A percentile compares a stretch with the other conserved stretches of the same genome.
Evolutionary conservation across 1,284 basidiomycete genomes (phyloP).

Genomic region (Vanrija humicola): DNA sequence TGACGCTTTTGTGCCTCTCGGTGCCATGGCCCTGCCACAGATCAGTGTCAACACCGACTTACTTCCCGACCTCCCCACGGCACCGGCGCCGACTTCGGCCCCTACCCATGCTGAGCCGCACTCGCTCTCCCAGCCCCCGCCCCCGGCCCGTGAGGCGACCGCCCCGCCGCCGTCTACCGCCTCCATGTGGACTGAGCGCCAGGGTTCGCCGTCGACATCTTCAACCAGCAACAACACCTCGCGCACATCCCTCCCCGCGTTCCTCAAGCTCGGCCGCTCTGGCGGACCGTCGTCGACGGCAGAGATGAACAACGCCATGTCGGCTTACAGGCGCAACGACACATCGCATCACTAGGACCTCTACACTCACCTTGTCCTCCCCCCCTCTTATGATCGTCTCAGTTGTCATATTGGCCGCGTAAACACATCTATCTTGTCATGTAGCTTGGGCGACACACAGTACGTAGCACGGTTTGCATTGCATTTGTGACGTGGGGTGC

Average conservation of each 20-base stretch:
- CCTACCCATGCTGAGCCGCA: not conserved
- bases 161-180: not conserved
- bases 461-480: not conserved
- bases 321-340: not conserved
- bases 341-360: not conserved
- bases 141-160: not conserved
- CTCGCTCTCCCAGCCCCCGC: not conserved
- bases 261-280: conserved; percentile 11
- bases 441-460: conserved; percentile 7
- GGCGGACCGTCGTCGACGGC: conserved; percentile 9
- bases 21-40: too few relatives aligned
- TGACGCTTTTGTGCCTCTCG: too few relatives aligned
- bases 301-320: conserved; percentile 18
- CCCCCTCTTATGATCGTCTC: not conserved
- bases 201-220: not conserved
- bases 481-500: not conserved
- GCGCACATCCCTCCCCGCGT: conserved; percentile 3
- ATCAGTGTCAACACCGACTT: too few relatives aligned
- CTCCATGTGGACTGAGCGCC: not conserved
- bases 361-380: not conserved
- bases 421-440: conserved; percentile 6
- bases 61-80: not conserved
- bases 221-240: not conserved
- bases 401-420: too few relatives aligned
- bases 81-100: not conserved